Conservation (phyloP, 257 asterid species). For the Misopates orontium region DNA sequence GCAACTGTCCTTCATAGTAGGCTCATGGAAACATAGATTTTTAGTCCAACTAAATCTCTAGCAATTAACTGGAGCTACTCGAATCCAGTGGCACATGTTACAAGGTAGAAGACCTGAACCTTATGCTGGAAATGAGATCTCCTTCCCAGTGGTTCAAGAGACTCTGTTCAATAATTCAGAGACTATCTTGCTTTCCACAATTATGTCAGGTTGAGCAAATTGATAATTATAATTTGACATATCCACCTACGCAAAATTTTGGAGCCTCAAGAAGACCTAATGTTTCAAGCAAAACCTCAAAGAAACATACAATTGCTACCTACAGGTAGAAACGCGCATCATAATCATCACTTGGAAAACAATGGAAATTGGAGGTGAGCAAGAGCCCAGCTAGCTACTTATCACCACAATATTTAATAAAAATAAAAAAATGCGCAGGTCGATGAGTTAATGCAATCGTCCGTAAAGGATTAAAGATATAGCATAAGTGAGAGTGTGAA, state of each 20-base stretch:
- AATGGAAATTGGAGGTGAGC: neutral
- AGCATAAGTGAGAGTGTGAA: neutral
- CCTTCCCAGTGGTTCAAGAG: neutral
- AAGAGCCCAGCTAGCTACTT: no score
- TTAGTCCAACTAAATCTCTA: no score
- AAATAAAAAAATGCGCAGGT: neutral
- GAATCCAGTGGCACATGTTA: neutral
- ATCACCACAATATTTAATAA: no score
- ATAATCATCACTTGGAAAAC: no score
- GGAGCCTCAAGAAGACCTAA: neutral
- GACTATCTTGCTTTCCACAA: neutral
- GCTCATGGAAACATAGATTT: no score
- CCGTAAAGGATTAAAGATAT: neutral
- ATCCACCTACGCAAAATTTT: neutral
- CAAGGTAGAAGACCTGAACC: neutral
- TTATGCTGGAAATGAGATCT: neutral
- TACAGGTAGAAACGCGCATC: neutral
- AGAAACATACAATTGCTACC: neutral
- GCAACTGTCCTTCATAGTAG: no score
- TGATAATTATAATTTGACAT: neutral
- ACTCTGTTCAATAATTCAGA: neutral
- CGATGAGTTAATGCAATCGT: neutral
- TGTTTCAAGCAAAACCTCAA: neutral
- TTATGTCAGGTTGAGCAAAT: neutral
- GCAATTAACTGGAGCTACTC: neutral